A percentile compares a stretch with the other conserved stretches of the same genome.
phyloP scores from a whole-genome alignment of 495 filamentous ascomycete genomes.

The Parachaetomium inaequale region DNA sequence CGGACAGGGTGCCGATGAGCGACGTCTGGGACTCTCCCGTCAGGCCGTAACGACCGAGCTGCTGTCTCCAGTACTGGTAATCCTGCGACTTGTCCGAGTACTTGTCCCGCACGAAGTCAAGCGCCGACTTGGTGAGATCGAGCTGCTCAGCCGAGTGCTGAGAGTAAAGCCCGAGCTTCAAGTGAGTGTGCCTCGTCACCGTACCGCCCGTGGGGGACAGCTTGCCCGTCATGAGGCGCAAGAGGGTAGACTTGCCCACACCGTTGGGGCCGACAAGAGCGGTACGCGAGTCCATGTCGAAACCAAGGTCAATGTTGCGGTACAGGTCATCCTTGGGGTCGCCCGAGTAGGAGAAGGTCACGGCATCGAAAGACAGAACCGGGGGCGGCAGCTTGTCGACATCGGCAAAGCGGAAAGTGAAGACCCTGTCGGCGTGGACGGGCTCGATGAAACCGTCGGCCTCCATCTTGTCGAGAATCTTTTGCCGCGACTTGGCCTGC shows the following conservation, averaged over 20 bases:
- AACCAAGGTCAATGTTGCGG: slow-evolving; percentile 92
- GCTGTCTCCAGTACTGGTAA: slow-evolving; percentile 99
- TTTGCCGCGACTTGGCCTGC: slow-evolving; percentile 98
- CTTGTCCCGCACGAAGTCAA: slow-evolving; percentile 97
- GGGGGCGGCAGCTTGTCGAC: slow-evolving; percentile 97
- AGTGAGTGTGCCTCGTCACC: slow-evolving; percentile 89
- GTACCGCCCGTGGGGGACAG: slow-evolving; percentile 77
- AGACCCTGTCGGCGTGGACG: slow-evolving; percentile 79
- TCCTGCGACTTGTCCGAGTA: slow-evolving; percentile 86
- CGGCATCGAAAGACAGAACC: slow-evolving; percentile 92
- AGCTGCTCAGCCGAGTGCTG: slow-evolving; percentile 99
- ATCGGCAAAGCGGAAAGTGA: slow-evolving; percentile 97
- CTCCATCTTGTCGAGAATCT: slow-evolving; percentile 99
- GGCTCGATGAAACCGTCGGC: slow-evolving; percentile 97
- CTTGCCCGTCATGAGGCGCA: slow-evolving; percentile 96
- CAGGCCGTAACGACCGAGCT: slow-evolving; percentile 90
- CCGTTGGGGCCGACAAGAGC: slow-evolving; percentile 97
- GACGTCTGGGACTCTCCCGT: slow-evolving; percentile 91
- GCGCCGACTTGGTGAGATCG: slow-evolving; percentile 92
- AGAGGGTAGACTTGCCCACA: slow-evolving; percentile 98
- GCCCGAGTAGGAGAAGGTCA: slow-evolving; percentile 97
- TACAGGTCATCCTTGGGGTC: slow-evolving; percentile 87
- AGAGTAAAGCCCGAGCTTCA: slow-evolving; percentile 96
- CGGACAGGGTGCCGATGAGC: slow-evolving; percentile 94
- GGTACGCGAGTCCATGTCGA: slow-evolving; percentile 98